These are phyloP conservation scores for barley (Hordeum vulgare) DNA, from an alignment of 176 grass and related monocot genomes.

Conservation along the genomic window MorexV3_pseudomolecules_assembly NC_058518.1:479794537-479795036, in stretches of 20 bases:
- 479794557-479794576: slow-evolving; percentile 5
- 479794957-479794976: neutral
- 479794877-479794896: neutral
- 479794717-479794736: slow-evolving; percentile 11
- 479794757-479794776: neutral
- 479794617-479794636: slow-evolving; percentile 23
- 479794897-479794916: too few species aligned
- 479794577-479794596: neutral
- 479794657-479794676: neutral
- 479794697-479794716: neutral
- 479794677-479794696: neutral
- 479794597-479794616: slow-evolving; percentile 35
- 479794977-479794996: neutral
- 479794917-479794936: slow-evolving; percentile 4
- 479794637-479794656: neutral
- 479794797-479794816: neutral
- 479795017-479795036: neutral
- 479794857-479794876: neutral
- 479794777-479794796: neutral
- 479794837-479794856: neutral
- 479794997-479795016: neutral
- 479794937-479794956: too few species aligned
- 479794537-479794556: slow-evolving; percentile 84
- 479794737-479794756: slow-evolving; percentile 23
- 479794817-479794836: neutral